Conservation (phyloP, 176 grass and related monocot genomes). For the Paspalum notatum region DNA sequence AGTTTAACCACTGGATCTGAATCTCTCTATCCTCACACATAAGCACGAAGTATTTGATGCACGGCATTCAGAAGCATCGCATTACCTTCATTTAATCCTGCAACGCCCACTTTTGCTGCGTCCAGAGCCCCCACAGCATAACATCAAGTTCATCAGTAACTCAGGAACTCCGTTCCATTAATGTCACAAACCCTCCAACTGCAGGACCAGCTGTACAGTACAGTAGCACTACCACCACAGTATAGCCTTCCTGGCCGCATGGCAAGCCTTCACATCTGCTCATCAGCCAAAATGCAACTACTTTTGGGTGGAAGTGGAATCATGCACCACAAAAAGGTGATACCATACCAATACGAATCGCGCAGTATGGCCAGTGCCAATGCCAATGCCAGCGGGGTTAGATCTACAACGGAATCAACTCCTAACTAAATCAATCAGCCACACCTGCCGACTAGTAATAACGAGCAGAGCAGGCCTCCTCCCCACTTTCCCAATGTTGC, state of each 20-base stretch:
- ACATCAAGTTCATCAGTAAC: too few species aligned
- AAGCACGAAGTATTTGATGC: too few species aligned
- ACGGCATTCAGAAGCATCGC: too few species aligned
- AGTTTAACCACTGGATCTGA: too few species aligned
- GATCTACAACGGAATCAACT: slow-evolving; percentile 36
- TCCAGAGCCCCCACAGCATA: too few species aligned
- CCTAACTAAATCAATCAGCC: slow-evolving; percentile 40
- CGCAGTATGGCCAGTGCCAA: not conserved
- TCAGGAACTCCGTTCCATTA: not conserved
- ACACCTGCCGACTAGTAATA: slow-evolving; percentile 26
- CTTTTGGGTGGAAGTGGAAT: not conserved
- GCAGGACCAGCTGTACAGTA: too few species aligned
- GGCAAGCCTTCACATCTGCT: not conserved
- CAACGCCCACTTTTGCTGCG: too few species aligned
- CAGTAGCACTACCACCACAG: too few species aligned
- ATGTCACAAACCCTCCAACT: not conserved
- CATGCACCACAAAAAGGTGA: not conserved
- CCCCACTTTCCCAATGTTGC: not conserved
- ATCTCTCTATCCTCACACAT: too few species aligned
- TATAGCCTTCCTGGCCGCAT: too few species aligned
- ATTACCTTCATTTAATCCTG: too few species aligned
- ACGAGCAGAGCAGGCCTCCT: slow-evolving; percentile 8
- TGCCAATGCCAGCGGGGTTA: slow-evolving; percentile 7
- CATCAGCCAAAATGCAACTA: not conserved
- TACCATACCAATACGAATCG: not conserved